Conservation (phyloP, 805 yeast genomes). For the Peterozyma toletana region DNA sequence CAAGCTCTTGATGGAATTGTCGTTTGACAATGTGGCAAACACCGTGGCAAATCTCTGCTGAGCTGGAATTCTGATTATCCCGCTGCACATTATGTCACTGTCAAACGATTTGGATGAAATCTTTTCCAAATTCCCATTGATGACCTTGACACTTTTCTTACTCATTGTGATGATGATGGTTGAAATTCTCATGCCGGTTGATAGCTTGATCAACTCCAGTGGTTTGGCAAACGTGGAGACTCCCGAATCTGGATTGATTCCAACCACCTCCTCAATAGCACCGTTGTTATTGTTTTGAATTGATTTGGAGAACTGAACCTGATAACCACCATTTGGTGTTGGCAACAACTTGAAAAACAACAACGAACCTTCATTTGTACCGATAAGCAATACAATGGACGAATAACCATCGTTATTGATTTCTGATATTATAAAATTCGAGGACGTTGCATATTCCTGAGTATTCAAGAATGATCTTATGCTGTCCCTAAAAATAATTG, state of each 20-base stretch:
- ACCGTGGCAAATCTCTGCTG: conserved; percentile 20
- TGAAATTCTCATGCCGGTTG: conserved; percentile 52
- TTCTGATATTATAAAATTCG: conserved; percentile 71
- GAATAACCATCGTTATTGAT: conserved; percentile 62
- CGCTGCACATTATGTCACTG: conserved; percentile 37
- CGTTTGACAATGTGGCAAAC: conserved; percentile 17
- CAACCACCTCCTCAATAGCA: conserved; percentile 46
- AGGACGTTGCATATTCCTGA: conserved; percentile 35
- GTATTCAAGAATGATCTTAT: conserved; percentile 17
- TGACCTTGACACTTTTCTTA: conserved; percentile 50
- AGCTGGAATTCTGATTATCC: conserved; percentile 36
- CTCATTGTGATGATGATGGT: conserved; percentile 58
- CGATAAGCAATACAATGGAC: conserved; percentile 66
- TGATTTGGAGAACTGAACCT: conserved; percentile 41
- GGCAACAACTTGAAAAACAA: conserved; percentile 62
- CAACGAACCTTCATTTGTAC: conserved; percentile 71
- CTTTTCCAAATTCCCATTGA: conserved; percentile 55
- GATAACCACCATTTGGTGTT: conserved; percentile 50
- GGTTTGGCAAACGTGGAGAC: conserved; percentile 57
- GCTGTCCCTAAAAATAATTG: conserved; percentile 33
- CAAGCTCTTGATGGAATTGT: conserved; percentile 21
- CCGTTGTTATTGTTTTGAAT: conserved; percentile 39
- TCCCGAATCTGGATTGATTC: conserved; percentile 55
- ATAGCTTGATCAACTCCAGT: conserved; percentile 47
- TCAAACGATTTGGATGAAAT: conserved; percentile 57